Evolutionary conservation across 805 yeast species (phyloP).

Genomic region (Kodamaea sagamina): DNA sequence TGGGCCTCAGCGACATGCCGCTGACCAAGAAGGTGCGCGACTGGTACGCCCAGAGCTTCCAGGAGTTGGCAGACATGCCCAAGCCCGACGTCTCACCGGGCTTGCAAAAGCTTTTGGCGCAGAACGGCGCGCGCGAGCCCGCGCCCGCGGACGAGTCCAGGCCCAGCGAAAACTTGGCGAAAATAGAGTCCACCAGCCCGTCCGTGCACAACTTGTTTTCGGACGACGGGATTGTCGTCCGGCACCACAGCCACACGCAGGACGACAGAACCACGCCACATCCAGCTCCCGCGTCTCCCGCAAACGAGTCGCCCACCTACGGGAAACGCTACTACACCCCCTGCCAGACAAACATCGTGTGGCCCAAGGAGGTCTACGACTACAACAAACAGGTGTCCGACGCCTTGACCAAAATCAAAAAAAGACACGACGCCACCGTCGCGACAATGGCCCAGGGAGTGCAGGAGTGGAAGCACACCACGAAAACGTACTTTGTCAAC

Average conservation of each 20-base stretch:
- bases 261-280: background rate
- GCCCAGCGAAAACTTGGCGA: constrained; percentile 9
- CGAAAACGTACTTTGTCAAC: constrained; percentile 55
- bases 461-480: constrained; percentile 75
- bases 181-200: constrained; percentile 8
- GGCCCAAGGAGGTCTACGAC: constrained; percentile 74
- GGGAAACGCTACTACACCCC: constrained; percentile 52
- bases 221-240: constrained; percentile 14
- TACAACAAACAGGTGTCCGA: constrained; percentile 71
- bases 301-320: constrained; percentile 36
- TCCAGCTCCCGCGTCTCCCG: background rate
- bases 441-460: constrained; percentile 92
- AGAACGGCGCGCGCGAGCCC: constrained; percentile 10
- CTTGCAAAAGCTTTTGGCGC: constrained; percentile 37
- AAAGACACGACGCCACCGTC: constrained; percentile 89
- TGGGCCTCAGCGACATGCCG: constrained; percentile 70
- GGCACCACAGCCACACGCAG: constrained; percentile 8
- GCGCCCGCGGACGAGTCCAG: background rate
- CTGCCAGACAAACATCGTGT: constrained; percentile 54
- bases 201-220: constrained; percentile 9
- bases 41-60: constrained; percentile 92
- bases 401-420: constrained; percentile 68
- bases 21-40: constrained; percentile 74
- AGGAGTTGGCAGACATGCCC: constrained; percentile 68
- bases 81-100: constrained; percentile 54